Conservation (phyloP, 2,329 filamentous ascomycete genomes). For the Clathrospora elynae region DNA sequence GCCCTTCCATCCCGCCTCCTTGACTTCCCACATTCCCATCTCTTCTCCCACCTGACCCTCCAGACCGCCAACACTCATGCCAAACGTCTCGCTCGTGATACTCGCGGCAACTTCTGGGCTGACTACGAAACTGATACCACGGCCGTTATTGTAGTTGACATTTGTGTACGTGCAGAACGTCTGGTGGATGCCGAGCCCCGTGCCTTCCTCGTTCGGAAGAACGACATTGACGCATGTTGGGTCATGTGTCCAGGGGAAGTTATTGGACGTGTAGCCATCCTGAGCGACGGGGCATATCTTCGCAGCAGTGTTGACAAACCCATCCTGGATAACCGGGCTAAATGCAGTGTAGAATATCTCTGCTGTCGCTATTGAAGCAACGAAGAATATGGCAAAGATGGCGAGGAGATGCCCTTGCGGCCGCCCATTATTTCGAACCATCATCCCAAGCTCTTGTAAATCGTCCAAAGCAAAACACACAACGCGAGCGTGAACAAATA, state of each 20-base stretch:
- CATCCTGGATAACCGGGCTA: constrained; percentile 29
- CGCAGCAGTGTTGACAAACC: constrained; percentile 18
- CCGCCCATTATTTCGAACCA: constrained; percentile 2
- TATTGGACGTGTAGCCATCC: constrained; percentile 30
- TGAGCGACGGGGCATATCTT: constrained; percentile 29
- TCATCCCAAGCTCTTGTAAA: constrained; percentile 5
- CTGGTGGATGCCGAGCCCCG: constrained; percentile 10
- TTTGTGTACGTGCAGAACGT: constrained; percentile 40
- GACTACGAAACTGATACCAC: constrained; percentile 40
- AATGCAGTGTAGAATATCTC: constrained; percentile 24
- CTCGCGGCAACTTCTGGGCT: constrained; percentile 32
- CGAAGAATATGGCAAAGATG: constrained; percentile 8
- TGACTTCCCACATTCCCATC: constrained; percentile 30
- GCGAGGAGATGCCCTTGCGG: constrained; percentile 2
- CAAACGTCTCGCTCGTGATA: constrained; percentile 23
- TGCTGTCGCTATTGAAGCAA: constrained; percentile 13
- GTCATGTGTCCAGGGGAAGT: constrained; percentile 39
- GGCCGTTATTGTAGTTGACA: constrained; percentile 27
- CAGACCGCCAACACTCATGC: constrained; percentile 18
- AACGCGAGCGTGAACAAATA: background rate
- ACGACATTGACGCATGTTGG: constrained; percentile 32
- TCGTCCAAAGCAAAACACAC: too few species aligned
- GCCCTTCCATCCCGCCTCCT: constrained; percentile 28
- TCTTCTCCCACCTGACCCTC: constrained; percentile 15
- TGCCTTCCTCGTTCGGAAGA: constrained; percentile 10